Percentiles rank a stretch among this genome's conserved stretches.
Evolutionary conservation across 1,139 yeast species (phyloP).

Genomic region (Taiozyma sp.): DNA sequence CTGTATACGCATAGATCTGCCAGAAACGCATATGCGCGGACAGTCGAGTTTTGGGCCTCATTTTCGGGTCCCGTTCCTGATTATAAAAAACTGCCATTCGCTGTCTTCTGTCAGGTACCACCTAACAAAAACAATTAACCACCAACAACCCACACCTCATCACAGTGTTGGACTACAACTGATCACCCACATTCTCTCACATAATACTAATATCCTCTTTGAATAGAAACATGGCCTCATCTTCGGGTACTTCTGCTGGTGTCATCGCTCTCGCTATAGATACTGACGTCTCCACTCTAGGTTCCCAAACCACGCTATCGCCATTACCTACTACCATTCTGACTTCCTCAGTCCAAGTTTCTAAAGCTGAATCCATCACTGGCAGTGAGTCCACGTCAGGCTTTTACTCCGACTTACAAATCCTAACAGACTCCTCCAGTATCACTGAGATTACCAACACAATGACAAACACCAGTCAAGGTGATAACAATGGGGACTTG

Average conservation of each 20-base stretch:
- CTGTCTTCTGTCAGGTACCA: neutral
- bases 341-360: constrained; percentile 1
- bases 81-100: neutral
- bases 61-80: neutral
- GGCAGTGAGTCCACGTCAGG: constrained; percentile 7
- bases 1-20: neutral
- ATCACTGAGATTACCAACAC: constrained; percentile 10
- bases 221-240: constrained; percentile 1
- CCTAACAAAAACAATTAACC: neutral
- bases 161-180: neutral
- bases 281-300: neutral
- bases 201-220: neutral
- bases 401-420: constrained; percentile 21
- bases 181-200: neutral
- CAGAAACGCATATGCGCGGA: neutral
- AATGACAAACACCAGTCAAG: constrained; percentile 6
- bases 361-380: neutral
- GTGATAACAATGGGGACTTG: constrained; percentile 6
- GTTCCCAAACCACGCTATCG: neutral
- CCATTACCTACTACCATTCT: constrained; percentile 12
- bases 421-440: constrained; percentile 20
- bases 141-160: neutral
- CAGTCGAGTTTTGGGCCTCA: neutral
- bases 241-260: constrained; percentile 8
- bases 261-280: constrained; percentile 10